A percentile compares a stretch with the other conserved stretches of the same genome.
Evolutionary conservation across 192 early-diverging fungal species (phyloP).

Genomic region (Gamsiella multidivaricata): DNA sequence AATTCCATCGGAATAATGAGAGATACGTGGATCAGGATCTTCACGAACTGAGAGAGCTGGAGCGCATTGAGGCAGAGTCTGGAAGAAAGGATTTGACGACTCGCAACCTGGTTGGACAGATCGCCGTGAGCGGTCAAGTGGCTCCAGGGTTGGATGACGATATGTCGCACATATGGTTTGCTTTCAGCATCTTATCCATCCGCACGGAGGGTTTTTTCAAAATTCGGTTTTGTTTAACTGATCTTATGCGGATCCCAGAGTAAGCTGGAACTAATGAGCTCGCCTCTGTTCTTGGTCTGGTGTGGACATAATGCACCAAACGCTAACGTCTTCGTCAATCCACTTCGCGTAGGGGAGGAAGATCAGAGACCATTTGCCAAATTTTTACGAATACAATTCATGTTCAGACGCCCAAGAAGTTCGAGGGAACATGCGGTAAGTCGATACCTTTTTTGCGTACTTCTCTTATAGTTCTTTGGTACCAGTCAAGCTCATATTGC

Average conservation of each 20-base stretch:
- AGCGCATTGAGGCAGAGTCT: background rate
- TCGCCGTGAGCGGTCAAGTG: constrained; percentile 31
- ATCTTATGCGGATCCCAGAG: constrained; percentile 30
- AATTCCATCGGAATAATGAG: constrained; percentile 19
- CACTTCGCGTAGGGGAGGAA: constrained; percentile 12
- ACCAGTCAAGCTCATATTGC: no score
- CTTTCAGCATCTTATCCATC: constrained; percentile 43
- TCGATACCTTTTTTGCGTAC: no score
- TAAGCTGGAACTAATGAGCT: background rate
- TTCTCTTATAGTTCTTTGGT: no score
- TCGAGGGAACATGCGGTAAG: constrained; percentile 44
- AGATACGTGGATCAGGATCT: constrained; percentile 24
- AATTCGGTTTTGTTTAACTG: constrained; percentile 32
- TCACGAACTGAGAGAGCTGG: constrained; percentile 17
- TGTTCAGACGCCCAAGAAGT: constrained; percentile 41
- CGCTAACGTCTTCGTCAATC: background rate
- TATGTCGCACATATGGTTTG: constrained; percentile 30
- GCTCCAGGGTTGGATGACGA: constrained; percentile 26
- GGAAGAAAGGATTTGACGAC: constrained; percentile 26
- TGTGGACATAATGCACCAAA: no score
- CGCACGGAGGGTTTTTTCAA: constrained; percentile 45
- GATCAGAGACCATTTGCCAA: constrained; percentile 18
- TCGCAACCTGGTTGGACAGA: constrained; percentile 38
- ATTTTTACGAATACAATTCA: constrained; percentile 38
- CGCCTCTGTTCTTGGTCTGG: no score